Evolutionary conservation across 2,329 filamentous ascomycete species (phyloP).

Genomic region (Aureobasidium pullulans): DNA sequence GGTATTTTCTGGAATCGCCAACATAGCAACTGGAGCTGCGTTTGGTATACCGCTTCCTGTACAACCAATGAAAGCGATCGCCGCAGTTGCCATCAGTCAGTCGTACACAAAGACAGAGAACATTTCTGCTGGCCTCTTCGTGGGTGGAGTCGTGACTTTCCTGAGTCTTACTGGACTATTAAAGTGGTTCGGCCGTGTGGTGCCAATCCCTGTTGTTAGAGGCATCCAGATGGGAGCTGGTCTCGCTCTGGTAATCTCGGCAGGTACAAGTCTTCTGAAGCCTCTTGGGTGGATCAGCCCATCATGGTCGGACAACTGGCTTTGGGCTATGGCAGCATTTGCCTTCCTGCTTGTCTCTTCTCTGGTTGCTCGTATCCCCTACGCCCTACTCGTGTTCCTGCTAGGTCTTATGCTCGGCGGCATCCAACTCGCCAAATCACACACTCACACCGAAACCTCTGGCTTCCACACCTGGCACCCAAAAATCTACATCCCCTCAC

Average conservation of each 20-base stretch:
- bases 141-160: constrained; percentile 63
- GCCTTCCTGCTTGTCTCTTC: constrained; percentile 62
- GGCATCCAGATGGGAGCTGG: constrained; percentile 93
- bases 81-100: constrained; percentile 74
- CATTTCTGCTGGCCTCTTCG: constrained; percentile 75
- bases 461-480: constrained; percentile 51
- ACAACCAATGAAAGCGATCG: constrained; percentile 86
- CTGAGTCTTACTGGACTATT: constrained; percentile 77
- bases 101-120: constrained; percentile 61
- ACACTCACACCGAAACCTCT: constrained; percentile 37
- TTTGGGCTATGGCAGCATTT: constrained; percentile 72
- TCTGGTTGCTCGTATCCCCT: constrained; percentile 60
- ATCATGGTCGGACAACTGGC: constrained; percentile 64
- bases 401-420: constrained; percentile 61
- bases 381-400: constrained; percentile 65
- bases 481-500: constrained; percentile 38
- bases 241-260: constrained; percentile 71
- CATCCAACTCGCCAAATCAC: constrained; percentile 23
- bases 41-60: constrained; percentile 90
- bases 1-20: constrained; percentile 81
- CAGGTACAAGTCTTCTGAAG: constrained; percentile 60
- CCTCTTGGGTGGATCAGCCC: constrained; percentile 62
- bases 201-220: constrained; percentile 83
- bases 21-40: constrained; percentile 69
- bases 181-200: constrained; percentile 61